These are phyloP conservation scores for Obelidium mucronatum DNA, from an alignment of 192 early-diverging fungal genomes.

Conservation along the genomic window DNA sequence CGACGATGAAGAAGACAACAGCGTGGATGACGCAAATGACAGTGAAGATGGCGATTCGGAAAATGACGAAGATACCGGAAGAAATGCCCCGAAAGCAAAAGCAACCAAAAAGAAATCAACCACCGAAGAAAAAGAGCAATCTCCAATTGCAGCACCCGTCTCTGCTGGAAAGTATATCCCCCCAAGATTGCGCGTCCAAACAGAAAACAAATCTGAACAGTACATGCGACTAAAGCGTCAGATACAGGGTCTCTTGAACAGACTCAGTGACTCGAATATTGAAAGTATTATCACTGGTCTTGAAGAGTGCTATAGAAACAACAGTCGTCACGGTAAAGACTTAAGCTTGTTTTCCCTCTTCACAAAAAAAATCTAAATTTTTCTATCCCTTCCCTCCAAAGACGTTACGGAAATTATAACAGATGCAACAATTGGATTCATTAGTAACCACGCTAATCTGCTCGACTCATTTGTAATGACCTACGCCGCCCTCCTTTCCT, in stretches of 20 bases:
- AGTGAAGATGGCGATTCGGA: not conserved
- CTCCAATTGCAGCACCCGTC: not conserved
- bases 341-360: not conserved
- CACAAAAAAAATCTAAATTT: not conserved
- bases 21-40: not conserved
- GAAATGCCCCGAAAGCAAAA: conserved; percentile 12
- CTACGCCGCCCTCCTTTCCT: conserved; percentile 86
- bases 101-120: not conserved
- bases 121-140: not conserved
- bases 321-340: conserved; percentile 67
- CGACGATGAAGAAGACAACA: conserved; percentile 14
- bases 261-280: conserved; percentile 90
- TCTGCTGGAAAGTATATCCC: conserved; percentile 86
- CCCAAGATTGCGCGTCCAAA: conserved; percentile 78
- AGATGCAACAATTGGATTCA: conserved; percentile 74
- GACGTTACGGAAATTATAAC: conserved; percentile 90
- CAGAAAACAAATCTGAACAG: conserved; percentile 67
- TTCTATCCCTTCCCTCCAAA: conserved; percentile 41
- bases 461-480: conserved; percentile 90
- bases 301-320: conserved; percentile 77
- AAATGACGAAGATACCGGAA: not conserved
- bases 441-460: conserved; percentile 84
- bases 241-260: conserved; percentile 90
- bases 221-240: conserved; percentile 77
- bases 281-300: conserved; percentile 84